phyloP scores from a whole-genome alignment of 2,329 filamentous ascomycete genomes.

The Paecilomyces fulvus region DNA sequence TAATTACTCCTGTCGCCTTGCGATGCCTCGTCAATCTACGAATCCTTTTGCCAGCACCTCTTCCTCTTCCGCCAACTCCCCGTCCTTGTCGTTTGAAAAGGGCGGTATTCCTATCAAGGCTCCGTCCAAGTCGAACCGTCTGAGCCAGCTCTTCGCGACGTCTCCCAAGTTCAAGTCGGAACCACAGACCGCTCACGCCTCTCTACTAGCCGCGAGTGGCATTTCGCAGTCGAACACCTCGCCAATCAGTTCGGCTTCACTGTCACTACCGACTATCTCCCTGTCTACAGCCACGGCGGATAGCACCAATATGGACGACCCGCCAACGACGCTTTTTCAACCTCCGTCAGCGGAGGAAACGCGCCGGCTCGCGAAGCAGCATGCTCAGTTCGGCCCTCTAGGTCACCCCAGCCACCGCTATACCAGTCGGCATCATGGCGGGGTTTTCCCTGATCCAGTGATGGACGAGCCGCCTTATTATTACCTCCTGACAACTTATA shows the following conservation, averaged over 20 bases:
- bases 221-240: slow-evolving; percentile 43
- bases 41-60: slow-evolving; percentile 50
- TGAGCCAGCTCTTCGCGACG: slow-evolving; percentile 74
- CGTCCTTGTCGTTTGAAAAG: slow-evolving; percentile 48
- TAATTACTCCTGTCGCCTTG: slow-evolving; percentile 15
- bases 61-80: slow-evolving; percentile 34
- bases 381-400: slow-evolving; percentile 87
- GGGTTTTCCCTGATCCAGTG: slow-evolving; percentile 69
- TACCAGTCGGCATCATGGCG: slow-evolving; percentile 77
- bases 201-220: slow-evolving; percentile 58
- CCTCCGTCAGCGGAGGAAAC: slow-evolving; percentile 79
- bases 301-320: slow-evolving; percentile 63
- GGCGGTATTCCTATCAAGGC: slow-evolving; percentile 41
- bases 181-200: slow-evolving; percentile 41
- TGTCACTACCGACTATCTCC: slow-evolving; percentile 82
- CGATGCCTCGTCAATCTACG: slow-evolving; percentile 56
- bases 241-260: slow-evolving; percentile 60
- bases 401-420: slow-evolving; percentile 75
- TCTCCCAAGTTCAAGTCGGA: slow-evolving; percentile 68
- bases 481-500: slow-evolving; percentile 94
- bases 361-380: slow-evolving; percentile 63
- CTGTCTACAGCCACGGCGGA: slow-evolving; percentile 77
- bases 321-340: slow-evolving; percentile 74
- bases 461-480: slow-evolving; percentile 96
- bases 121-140: slow-evolving; percentile 60